Base-by-base conservation (phyloP, 805 yeast species). In the Metschnikowia henanensis region DNA sequence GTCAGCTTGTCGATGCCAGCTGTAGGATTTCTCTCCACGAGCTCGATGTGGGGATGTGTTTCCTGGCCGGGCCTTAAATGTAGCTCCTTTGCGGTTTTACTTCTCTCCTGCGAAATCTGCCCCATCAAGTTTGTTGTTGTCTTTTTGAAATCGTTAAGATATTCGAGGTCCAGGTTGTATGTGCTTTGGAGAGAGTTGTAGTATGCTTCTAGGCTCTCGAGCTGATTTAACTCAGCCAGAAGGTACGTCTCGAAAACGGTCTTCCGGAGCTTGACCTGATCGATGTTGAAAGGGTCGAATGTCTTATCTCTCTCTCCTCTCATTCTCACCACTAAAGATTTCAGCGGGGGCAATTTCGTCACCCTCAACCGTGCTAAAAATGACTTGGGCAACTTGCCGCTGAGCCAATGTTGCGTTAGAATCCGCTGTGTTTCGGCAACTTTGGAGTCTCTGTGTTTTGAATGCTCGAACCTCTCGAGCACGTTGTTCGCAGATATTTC, bases 221-320 rank as follows among this genome's bases (percentile, higher is more conserved):
- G 54, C 46, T 70, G 75, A 38, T 64, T 64, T 28, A 62, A 34
- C 47, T 71, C 76, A 2, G 75, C 74, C 66, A 58, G 65, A 15
- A 70, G 53, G 42, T 65, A 62, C 12, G 72, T 63, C 43, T 70
- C 75, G 15, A 44, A 37, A 9, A 40, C 35, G 7, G 43, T 36
- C 32, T 46, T 50, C 17, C 44, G 23, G 35, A 39, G 52, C 21
- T 22, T 46, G 26, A 52, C 51, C 28, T 37, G 51, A 39, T 51
- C 55, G 18, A 47, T 39, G 33, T 38, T 49, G 18, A 53, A 44
- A 4, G 55, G 47, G 19, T 47, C 53, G 28, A 43, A 41, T 18
- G 26, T 36, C 9, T 41, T 41, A 12, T 35, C 42, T 18, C 20
- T 39, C 19, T 35, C 30, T 12, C 55, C 56, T 22, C 49, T 40